Conservation (phyloP, 768 basidiomycete genomes). For the Lactifluus hygrophoroides region DNA sequence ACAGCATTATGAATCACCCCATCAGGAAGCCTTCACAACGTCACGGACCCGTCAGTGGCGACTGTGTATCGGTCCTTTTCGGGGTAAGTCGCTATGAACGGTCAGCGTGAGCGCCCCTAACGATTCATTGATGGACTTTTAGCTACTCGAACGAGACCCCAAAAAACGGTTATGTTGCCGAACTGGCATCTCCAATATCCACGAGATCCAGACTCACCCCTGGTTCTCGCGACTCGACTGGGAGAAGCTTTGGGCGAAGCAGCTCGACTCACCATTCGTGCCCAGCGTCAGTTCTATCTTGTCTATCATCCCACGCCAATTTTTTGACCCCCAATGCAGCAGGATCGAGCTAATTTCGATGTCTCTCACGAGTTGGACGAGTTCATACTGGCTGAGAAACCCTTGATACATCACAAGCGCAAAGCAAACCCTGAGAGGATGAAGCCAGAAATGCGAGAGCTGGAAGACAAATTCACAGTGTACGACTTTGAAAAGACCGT, state of each 20-base stretch:
- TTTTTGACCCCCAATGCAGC: slow-evolving; percentile 37
- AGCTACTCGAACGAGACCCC: slow-evolving; percentile 84
- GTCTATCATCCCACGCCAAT: not conserved
- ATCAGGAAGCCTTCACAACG: slow-evolving; percentile 58
- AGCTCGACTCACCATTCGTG: slow-evolving; percentile 71
- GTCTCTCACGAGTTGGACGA: slow-evolving; percentile 96
- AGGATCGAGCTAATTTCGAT: slow-evolving; percentile 97
- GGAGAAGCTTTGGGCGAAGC: slow-evolving; percentile 64
- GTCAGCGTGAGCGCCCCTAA: not conserved
- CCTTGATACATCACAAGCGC: slow-evolving; percentile 88
- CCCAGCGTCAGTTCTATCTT: slow-evolving; percentile 69
- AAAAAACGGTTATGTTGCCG: slow-evolving; percentile 74
- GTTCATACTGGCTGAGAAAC: slow-evolving; percentile 94
- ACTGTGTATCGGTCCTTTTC: slow-evolving; percentile 57
- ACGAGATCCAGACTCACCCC: slow-evolving; percentile 70
- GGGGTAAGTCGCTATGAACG: slow-evolving; percentile 40
- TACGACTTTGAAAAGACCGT: slow-evolving; percentile 74
- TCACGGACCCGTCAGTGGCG: slow-evolving; percentile 43
- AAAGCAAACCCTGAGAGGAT: slow-evolving; percentile 82
- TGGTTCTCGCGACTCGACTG: slow-evolving; percentile 86
- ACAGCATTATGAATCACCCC: slow-evolving; percentile 74
- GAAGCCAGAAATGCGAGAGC: slow-evolving; percentile 82
- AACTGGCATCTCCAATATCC: slow-evolving; percentile 56
- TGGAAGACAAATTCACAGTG: slow-evolving; percentile 93
- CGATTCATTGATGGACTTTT: not conserved